phyloP scores from a whole-genome alignment of 805 yeast genomes.

The Nakazawaea pomicola region DNA sequence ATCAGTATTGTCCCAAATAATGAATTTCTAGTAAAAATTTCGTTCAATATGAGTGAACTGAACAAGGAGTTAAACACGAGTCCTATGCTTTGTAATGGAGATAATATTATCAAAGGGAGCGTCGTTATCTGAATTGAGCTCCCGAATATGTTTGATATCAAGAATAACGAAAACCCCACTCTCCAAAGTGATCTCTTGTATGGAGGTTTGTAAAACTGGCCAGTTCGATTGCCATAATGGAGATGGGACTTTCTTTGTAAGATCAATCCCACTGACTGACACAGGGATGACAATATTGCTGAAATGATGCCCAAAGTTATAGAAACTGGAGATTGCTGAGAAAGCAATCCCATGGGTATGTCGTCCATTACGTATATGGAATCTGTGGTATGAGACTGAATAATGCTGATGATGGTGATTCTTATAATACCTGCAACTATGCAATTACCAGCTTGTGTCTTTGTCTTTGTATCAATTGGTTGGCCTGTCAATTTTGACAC shows the following conservation, averaged over 20 bases:
- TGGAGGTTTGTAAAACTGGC: constrained; percentile 25
- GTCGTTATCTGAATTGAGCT: constrained; percentile 81
- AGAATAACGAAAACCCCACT: constrained; percentile 64
- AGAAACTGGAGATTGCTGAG: constrained; percentile 13
- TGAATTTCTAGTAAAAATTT: constrained; percentile 55
- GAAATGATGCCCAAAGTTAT: constrained; percentile 58
- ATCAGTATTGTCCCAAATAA: constrained; percentile 64
- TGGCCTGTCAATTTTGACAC: no score
- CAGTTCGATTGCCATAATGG: background rate
- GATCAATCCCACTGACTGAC: constrained; percentile 78
- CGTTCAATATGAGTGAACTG: constrained; percentile 63
- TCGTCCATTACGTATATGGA: no score
- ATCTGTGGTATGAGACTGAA: no score
- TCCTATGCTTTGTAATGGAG: constrained; percentile 84
- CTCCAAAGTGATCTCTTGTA: constrained; percentile 65
- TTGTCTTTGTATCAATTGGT: no score
- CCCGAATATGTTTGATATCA: constrained; percentile 72
- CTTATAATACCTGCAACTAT: no score
- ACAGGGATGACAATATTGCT: constrained; percentile 70
- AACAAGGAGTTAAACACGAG: constrained; percentile 80
- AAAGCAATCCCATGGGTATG: constrained; percentile 8
- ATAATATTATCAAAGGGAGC: constrained; percentile 70
- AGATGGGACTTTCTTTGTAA: constrained; percentile 54
- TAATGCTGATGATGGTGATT: no score
- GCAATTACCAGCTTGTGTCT: no score